Base-by-base conservation (phyloP, 257 asterid species). In the Cynanchum wilfordii region DNA sequence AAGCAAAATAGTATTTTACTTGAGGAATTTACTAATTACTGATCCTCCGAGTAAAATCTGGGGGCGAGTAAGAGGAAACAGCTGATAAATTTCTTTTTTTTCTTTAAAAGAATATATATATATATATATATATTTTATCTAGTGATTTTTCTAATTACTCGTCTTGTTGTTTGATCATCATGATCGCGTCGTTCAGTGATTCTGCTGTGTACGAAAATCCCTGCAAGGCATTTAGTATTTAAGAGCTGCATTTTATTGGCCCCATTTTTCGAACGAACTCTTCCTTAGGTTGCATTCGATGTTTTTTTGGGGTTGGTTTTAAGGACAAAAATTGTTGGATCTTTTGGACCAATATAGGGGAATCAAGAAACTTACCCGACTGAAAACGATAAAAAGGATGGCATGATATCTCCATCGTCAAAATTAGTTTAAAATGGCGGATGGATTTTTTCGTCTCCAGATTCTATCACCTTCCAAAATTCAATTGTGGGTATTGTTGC, bases 361-460 rank as follows among this genome's bases (percentile, higher is more conserved):
- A 30, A 22, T 42, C 66, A 65, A 73, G 70, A 51, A 73, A 2
- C 42, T 73, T 25, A 66, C 56, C 0, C 25, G 49, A 54, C 29
- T 2, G 71, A 65, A 64, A 62, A 63, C 1, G 64, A 64, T 64
- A 72, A 63, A 7, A 64, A 65, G 44, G 29, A 47, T 45, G 76
- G 76, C n/a, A n/a, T n/a, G n/a, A n/a, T 17, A 25, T 72, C 42
- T 49, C 27, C 20, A 12, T 55, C 1, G 71, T 49, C 0, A 27
- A 2, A 5, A 20, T 42, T 0, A 40, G 65, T 15, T 1, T 63
- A 25, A 38, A 74, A n/a, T 27, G 5, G 4, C 38, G 78, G 29
- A 38, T 52, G 4, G 67, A 72, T 7, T 54, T n/a, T 5, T 77
- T 64, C 25, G 81, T 77, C 30, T 72, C 81, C 56, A 77, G 72